A percentile compares a stretch with the other conserved stretches of the same genome.
These are phyloP conservation scores for Arthrobotrys sinensis DNA, from an alignment of 2,329 filamentous ascomycete species.

Conservation along the genomic window DNA sequence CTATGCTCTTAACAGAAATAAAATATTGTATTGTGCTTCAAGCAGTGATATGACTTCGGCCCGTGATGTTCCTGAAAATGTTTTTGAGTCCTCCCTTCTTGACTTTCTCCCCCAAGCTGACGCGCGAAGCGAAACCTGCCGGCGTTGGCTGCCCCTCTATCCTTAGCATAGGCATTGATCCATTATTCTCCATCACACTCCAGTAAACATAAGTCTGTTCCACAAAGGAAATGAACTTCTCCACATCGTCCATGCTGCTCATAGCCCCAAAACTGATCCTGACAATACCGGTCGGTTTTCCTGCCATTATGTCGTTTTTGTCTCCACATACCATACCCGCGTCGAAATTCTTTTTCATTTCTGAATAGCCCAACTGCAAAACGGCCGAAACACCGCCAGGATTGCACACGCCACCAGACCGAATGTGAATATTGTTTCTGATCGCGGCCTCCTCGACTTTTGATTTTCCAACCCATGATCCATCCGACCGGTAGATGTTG, in stretches of 20 bases:
- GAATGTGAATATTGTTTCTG: conserved; percentile 73
- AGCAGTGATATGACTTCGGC: conserved; percentile 8
- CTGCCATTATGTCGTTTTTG: conserved; percentile 72
- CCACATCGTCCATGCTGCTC: conserved; percentile 74
- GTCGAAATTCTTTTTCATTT: conserved; percentile 73
- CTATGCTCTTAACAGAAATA: neutral
- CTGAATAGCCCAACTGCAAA: conserved; percentile 71
- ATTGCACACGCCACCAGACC: conserved; percentile 74
- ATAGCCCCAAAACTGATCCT: conserved; percentile 76
- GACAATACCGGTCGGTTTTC: conserved; percentile 75
- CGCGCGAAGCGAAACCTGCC: neutral
- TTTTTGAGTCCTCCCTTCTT: conserved; percentile 22
- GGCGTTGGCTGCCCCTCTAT: neutral
- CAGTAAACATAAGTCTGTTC: conserved; percentile 66
- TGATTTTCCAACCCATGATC: conserved; percentile 73
- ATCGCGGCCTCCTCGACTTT: conserved; percentile 75
- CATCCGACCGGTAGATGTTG: conserved; percentile 73
- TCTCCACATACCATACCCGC: conserved; percentile 75
- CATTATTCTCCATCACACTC: neutral
- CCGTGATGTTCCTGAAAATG: conserved; percentile 34
- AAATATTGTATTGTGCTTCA: neutral
- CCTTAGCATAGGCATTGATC: neutral
- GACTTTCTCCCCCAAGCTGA: neutral
- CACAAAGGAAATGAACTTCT: conserved; percentile 71
- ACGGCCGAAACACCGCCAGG: conserved; percentile 71